phyloP scores from a whole-genome alignment of 2,329 filamentous ascomycete species.

The Alternaria sp. region DNA sequence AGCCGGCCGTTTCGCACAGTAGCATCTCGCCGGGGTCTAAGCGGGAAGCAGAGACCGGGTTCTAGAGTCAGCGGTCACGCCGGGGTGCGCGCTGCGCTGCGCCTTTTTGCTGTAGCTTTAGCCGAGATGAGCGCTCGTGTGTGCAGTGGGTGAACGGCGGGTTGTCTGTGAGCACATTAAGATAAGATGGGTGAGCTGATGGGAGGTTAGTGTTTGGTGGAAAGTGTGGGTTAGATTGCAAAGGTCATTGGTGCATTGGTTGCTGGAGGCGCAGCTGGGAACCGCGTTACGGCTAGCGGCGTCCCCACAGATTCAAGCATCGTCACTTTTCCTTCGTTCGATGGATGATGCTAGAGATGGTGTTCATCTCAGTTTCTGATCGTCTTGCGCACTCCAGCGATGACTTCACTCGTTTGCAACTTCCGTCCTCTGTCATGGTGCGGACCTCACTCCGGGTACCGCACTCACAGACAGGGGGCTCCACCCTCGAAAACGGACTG shows the following conservation, averaged over 20 bases:
- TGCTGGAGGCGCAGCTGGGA: background rate
- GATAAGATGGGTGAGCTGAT: background rate
- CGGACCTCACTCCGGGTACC: background rate
- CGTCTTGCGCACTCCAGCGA: background rate
- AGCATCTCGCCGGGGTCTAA: slow-evolving; percentile 2
- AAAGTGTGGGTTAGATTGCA: background rate
- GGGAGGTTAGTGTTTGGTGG: background rate
- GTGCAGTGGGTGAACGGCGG: background rate
- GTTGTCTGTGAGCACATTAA: background rate
- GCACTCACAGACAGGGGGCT: slow-evolving; percentile 2
- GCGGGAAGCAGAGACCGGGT: background rate
- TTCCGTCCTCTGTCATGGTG: background rate
- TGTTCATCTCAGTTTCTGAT: background rate
- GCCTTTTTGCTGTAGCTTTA: slow-evolving; percentile 1
- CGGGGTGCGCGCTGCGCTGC: background rate
- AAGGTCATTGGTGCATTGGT: background rate
- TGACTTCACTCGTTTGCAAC: background rate
- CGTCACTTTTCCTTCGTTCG: background rate
- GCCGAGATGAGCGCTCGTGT: background rate
- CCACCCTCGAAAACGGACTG: slow-evolving; percentile 3
- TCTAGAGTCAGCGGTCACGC: background rate
- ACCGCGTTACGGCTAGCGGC: background rate
- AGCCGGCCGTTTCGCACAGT: slow-evolving; percentile 5
- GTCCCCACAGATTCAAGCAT: background rate
- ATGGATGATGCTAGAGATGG: background rate